Conservation (phyloP, 23 red algal genomes). For the Rhodosorus marinus region DNA sequence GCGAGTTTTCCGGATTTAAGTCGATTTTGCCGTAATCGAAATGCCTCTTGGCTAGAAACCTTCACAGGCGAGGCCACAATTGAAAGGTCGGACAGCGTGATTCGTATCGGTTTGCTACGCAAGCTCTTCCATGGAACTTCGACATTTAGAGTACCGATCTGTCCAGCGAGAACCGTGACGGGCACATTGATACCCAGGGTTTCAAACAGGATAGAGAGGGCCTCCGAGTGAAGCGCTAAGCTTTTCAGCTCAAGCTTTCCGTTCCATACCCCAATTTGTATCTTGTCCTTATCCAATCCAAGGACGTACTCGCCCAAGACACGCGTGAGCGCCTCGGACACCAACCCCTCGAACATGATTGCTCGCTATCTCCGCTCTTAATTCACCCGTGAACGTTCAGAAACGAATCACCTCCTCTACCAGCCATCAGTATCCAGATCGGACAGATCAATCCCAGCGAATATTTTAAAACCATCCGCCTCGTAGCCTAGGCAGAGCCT, state of each 20-base stretch:
- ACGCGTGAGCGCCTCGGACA: slow-evolving; percentile 55
- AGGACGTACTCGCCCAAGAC: slow-evolving; percentile 73
- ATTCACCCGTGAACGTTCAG: too few species aligned
- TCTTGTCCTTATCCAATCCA: slow-evolving; percentile 51
- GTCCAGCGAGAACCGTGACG: slow-evolving; percentile 37
- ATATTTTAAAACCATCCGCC: too few species aligned
- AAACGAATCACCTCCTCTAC: too few species aligned
- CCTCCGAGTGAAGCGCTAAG: slow-evolving; percentile 56
- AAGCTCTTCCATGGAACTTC: slow-evolving; percentile 82
- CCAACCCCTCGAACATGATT: slow-evolving; percentile 49
- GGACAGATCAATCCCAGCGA: too few species aligned
- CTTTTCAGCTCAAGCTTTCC: slow-evolving; percentile 55
- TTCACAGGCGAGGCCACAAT: slow-evolving; percentile 39
- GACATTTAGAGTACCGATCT: slow-evolving; percentile 43
- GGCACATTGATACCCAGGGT: slow-evolving; percentile 43
- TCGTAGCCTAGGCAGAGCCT: too few species aligned
- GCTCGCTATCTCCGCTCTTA: not conserved
- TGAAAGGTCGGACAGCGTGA: slow-evolving; percentile 33
- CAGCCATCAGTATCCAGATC: too few species aligned
- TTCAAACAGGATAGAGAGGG: slow-evolving; percentile 52
- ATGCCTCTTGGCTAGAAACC: slow-evolving; percentile 14
- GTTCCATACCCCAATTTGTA: slow-evolving; percentile 57
- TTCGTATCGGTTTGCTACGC: slow-evolving; percentile 31
- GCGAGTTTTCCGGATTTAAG: slow-evolving; percentile 39
- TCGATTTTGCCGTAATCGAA: slow-evolving; percentile 15